Evolutionary conservation across 306 rosid genomes (phyloP).

Genomic region (Sphenostylis stenocarpa): DNA sequence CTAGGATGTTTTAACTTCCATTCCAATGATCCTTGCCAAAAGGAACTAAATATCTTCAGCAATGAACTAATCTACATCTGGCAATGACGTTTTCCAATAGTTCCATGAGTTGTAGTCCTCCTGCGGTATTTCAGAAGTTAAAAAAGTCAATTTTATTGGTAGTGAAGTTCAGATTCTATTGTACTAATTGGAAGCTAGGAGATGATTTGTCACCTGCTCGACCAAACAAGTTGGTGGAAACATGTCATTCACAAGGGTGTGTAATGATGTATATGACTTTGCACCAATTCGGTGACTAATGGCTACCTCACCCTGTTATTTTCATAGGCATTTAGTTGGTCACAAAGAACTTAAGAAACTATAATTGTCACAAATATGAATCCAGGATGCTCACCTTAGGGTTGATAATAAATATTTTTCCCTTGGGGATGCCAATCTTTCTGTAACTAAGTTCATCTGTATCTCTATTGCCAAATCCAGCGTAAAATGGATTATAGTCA

Average conservation of each 20-base stretch:
- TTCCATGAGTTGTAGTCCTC: slow-evolving; percentile 97
- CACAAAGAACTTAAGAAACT: background rate
- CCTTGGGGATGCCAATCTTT: slow-evolving; percentile 97
- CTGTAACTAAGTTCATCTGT: slow-evolving; percentile 95
- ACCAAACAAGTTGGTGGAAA: slow-evolving; percentile 89
- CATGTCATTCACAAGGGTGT: slow-evolving; percentile 97
- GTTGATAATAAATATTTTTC: slow-evolving; percentile 92
- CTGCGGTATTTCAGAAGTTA: slow-evolving; percentile 46
- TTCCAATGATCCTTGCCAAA: slow-evolving; percentile 27
- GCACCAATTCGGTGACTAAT: slow-evolving; percentile 81
- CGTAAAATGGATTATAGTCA: slow-evolving; percentile 95
- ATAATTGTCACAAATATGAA: background rate
- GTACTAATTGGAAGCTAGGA: background rate
- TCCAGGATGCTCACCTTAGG: slow-evolving; percentile 71
- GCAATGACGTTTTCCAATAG: slow-evolving; percentile 78
- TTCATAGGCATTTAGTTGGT: slow-evolving; percentile 4
- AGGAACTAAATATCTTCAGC: background rate
- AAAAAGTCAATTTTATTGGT: background rate
- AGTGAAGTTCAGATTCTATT: background rate
- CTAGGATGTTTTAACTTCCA: background rate
- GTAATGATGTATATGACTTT: slow-evolving; percentile 90
- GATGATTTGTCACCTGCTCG: slow-evolving; percentile 71
- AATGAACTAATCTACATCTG: slow-evolving; percentile 52
- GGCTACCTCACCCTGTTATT: slow-evolving; percentile 92
- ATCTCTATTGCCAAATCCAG: slow-evolving; percentile 96